Percentiles rank a stretch among this genome's conserved stretches.
Evolutionary conservation across 345 rosid genomes (phyloP).

Genomic region (Acer campestre): DNA sequence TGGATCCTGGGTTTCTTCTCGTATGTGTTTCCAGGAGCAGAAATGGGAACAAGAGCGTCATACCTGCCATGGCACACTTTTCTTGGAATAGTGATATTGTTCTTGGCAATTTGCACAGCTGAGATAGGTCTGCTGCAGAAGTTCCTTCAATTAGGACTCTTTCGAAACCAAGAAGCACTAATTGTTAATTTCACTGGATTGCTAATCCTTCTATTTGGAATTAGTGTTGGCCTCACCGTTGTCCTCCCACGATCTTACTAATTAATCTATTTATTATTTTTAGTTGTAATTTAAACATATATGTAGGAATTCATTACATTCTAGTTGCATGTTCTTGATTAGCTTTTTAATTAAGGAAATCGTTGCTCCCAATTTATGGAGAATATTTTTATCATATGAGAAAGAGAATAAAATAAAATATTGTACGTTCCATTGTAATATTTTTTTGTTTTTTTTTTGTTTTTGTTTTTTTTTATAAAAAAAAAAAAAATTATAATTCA

Average conservation of each 20-base stretch:
- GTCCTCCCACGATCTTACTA: slow-evolving; percentile 34
- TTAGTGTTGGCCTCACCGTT: slow-evolving; percentile 38
- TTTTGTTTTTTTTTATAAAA: too few species aligned
- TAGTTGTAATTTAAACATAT: background rate
- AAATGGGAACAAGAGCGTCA: slow-evolving; percentile 33
- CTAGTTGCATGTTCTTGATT: background rate
- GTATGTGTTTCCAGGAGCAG: slow-evolving; percentile 42
- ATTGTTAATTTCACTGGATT: slow-evolving; percentile 53
- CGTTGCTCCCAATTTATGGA: background rate
- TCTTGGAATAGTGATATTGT: slow-evolving; percentile 41
- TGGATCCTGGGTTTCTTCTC: slow-evolving; percentile 49
- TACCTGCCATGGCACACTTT: slow-evolving; percentile 53
- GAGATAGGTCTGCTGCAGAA: slow-evolving; percentile 41
- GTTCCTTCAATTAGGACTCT: slow-evolving; percentile 21
- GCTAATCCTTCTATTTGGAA: slow-evolving; percentile 43
- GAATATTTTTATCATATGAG: background rate
- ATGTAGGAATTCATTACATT: background rate
- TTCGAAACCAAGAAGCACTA: slow-evolving; percentile 38
- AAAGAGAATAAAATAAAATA: too few species aligned
- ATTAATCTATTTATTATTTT: background rate
- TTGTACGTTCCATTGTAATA: too few species aligned
- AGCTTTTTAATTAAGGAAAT: background rate
- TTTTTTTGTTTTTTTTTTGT: too few species aligned
- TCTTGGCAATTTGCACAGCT: slow-evolving; percentile 46
- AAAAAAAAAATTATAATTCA: too few species aligned